Percentiles rank a stretch among this genome's conserved stretches.
Evolutionary conservation across 352 stramenopile species (phyloP).

Genomic region (Globisporangium rhizosaccharum): DNA sequence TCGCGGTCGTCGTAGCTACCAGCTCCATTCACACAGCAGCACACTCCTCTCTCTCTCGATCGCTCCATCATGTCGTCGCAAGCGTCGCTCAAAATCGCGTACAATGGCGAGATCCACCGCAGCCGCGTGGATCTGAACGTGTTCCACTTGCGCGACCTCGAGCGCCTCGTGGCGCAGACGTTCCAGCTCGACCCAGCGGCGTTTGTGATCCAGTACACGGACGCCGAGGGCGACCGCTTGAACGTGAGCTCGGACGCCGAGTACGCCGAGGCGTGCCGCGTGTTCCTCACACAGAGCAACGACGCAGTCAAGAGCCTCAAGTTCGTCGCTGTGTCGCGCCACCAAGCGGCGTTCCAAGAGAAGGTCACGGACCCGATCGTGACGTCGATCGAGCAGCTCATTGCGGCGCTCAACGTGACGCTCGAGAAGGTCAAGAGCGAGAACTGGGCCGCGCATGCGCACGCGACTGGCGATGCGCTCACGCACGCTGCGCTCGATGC

Average conservation of each 20-base stretch:
- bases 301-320: conserved; percentile 55
- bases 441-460: conserved; percentile 12
- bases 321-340: conserved; percentile 47
- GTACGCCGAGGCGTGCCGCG: conserved; percentile 47
- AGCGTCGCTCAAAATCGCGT: conserved; percentile 66
- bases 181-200: conserved; percentile 39
- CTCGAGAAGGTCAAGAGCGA: conserved; percentile 57
- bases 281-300: conserved; percentile 30
- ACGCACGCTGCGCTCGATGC: conserved; percentile 30
- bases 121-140: conserved; percentile 51
- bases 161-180: conserved; percentile 49
- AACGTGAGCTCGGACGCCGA: conserved; percentile 66
- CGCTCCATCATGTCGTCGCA: conserved; percentile 23
- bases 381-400: conserved; percentile 49
- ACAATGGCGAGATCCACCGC: conserved; percentile 76
- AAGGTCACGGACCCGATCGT: conserved; percentile 53
- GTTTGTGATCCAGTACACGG: conserved; percentile 72
- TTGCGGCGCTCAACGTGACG: conserved; percentile 38
- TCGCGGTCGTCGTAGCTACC: too few species aligned
- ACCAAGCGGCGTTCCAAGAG: conserved; percentile 37
- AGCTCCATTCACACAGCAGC: too few species aligned
- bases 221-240: conserved; percentile 51
- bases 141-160: conserved; percentile 45
- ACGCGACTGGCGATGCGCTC: conserved; percentile 26
- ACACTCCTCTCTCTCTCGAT: background rate